These are phyloP conservation scores for Fusarium beomiforme DNA, from an alignment of 2,329 filamentous ascomycete species.

Conservation along the genomic window DNA sequence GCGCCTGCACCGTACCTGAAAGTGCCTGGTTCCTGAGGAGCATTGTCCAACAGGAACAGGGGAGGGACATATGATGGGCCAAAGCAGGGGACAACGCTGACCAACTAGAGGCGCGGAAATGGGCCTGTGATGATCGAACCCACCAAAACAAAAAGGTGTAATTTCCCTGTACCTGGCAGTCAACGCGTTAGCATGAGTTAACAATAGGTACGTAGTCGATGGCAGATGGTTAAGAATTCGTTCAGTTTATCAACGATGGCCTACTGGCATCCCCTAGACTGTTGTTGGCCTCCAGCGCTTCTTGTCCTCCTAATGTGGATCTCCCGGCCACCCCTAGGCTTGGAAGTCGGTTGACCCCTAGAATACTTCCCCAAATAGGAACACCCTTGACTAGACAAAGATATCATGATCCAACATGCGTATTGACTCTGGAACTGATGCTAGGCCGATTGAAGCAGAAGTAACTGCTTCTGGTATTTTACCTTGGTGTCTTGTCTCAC, in stretches of 20 bases:
- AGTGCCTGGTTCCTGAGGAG: slow-evolving; percentile 1
- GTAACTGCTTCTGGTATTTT: slow-evolving; percentile 19
- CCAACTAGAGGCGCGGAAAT: slow-evolving; percentile 15
- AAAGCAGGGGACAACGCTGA: slow-evolving; percentile 14
- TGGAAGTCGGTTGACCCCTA: slow-evolving; percentile 8
- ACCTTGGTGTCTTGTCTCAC: slow-evolving; percentile 17
- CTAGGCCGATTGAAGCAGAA: slow-evolving; percentile 18
- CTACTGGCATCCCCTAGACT: slow-evolving; percentile 13
- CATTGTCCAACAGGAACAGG: slow-evolving; percentile 12
- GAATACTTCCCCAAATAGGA: background rate
- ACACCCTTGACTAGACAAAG: slow-evolving; percentile 11
- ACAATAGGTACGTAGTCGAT: background rate
- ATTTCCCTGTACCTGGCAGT: slow-evolving; percentile 26
- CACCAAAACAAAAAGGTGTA: slow-evolving; percentile 18
- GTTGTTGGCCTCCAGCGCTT: slow-evolving; percentile 8
- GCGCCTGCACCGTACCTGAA: background rate
- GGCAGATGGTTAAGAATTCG: slow-evolving; percentile 2
- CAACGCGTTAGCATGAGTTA: slow-evolving; percentile 4
- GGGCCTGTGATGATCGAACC: slow-evolving; percentile 2
- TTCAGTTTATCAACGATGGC: background rate
- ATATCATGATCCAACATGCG: background rate
- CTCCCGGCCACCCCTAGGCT: slow-evolving; percentile 10
- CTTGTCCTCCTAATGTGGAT: slow-evolving; percentile 10
- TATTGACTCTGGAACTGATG: slow-evolving; percentile 17
- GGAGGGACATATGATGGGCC: slow-evolving; percentile 16